Conservation (phyloP, 2,329 filamentous ascomycete genomes). For the Trichoderma brevicompactum region DNA sequence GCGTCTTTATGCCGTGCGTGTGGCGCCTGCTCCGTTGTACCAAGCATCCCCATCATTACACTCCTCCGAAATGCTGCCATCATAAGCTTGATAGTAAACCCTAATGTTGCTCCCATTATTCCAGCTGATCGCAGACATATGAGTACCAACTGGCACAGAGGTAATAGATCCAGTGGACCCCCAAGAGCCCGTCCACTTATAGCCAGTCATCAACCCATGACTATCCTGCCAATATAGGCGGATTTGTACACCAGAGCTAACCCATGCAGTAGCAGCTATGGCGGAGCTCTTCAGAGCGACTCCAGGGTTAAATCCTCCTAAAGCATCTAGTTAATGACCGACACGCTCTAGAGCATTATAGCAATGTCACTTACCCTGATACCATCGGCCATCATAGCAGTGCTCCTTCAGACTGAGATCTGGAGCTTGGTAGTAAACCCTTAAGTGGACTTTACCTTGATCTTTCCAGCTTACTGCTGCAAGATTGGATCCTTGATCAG, state of each 20-base stretch:
- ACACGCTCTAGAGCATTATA: not conserved
- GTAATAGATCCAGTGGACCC: not conserved
- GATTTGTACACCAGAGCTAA: not conserved
- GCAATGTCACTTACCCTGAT: not conserved
- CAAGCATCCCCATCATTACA: not conserved
- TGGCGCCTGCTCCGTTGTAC: too few species aligned
- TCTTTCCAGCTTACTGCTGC: constrained; percentile 8
- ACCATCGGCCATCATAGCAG: not conserved
- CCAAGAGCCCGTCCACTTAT: constrained; percentile 12
- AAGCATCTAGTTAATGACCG: not conserved
- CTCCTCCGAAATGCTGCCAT: not conserved
- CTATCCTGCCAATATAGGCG: constrained; percentile 4
- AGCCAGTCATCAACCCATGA: not conserved
- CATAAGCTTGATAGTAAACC: constrained; percentile 14
- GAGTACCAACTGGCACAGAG: not conserved
- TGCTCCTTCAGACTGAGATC: constrained; percentile 17
- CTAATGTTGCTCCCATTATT: not conserved
- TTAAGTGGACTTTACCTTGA: not conserved
- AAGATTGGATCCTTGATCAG: constrained; percentile 7
- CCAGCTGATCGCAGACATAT: not conserved
- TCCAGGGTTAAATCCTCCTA: constrained; percentile 15
- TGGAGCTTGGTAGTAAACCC: constrained; percentile 15
- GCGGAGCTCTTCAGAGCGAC: not conserved
- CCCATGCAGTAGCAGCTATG: constrained; percentile 11
- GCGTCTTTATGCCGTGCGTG: not conserved